Base-by-base conservation (phyloP, 2,329 filamentous ascomycete genomes). In the Fusarium fujikuroi region DNA sequence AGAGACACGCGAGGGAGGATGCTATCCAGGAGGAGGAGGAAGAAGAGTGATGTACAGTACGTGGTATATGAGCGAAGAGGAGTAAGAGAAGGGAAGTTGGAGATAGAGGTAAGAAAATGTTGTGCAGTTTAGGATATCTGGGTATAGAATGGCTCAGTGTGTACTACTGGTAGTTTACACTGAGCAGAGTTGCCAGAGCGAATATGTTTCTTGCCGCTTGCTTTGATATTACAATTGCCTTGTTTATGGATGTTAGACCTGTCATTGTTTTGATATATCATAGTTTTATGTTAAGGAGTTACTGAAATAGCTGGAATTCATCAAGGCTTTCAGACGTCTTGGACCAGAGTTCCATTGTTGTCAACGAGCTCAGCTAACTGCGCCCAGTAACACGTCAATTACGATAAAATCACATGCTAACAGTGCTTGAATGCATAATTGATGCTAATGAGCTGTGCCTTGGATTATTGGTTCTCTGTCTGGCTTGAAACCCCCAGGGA, bases 311-410 rank as follows among this genome's bases (percentile, higher is more conserved):
- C 47, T 14, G 21, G 3, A 18, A 50, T 23, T 9, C 11, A 23
- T 50, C 47, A 9, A 50, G 21, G 2, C 30, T 34, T 32, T 32
- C 5, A 19, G 32, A 15, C 3, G 23, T 15, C 23, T 15, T 16
- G 2, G 18, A 36, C 21, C 9, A 3, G 11, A 25, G 49, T 53
- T 36, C 23, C 7, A 8, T 28, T 16, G 18, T 37, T 28, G 3
- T 6, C n/a, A 21, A 19, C 12, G 9, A 4, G 32, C n/a, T 25
- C 49, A 19, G 2, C 9, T 11, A 36, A 18, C 18, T 53, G 7
- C 2, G 3, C 23, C 0, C 12, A 21, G 49, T 16, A 36, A 12
- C 9, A 37, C 1, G 7, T 28, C 2, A 21, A 3, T 36, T 11
- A 25, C 15, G 14, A 21, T 7, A 7, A 25, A 28, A 14, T 7